Conservation (phyloP, 1,284 basidiomycete species). For the Caloboletus firmus region DNA sequence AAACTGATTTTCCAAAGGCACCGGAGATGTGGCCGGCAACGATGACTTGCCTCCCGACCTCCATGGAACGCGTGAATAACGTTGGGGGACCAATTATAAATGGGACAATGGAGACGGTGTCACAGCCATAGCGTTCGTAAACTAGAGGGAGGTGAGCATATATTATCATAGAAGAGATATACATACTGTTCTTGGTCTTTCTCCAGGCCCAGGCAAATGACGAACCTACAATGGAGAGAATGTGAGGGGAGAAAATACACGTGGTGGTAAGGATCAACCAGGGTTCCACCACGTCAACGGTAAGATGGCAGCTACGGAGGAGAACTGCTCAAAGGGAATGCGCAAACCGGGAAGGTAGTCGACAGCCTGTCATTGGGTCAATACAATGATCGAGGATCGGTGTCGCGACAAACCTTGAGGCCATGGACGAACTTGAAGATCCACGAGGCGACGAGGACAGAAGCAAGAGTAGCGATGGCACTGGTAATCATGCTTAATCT, state of each 20-base stretch:
- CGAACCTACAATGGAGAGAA: slow-evolving; percentile 12
- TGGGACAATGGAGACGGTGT: slow-evolving; percentile 47
- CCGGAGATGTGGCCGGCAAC: slow-evolving; percentile 39
- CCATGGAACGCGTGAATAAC: slow-evolving; percentile 49
- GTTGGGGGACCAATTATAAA: slow-evolving; percentile 40
- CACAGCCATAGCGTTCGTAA: slow-evolving; percentile 38
- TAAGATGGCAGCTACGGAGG: slow-evolving; percentile 36
- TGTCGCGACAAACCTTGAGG: slow-evolving; percentile 15
- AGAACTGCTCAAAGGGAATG: slow-evolving; percentile 43
- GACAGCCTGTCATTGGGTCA: slow-evolving; percentile 31
- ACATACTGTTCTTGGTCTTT: slow-evolving; percentile 26
- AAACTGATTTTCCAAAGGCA: slow-evolving; percentile 44
- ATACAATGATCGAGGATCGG: too few species aligned
- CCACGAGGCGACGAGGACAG: slow-evolving; percentile 11
- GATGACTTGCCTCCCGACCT: slow-evolving; percentile 48
- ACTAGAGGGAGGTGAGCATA: slow-evolving; percentile 29
- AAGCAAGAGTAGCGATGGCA: background rate
- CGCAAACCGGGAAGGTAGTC: slow-evolving; percentile 39
- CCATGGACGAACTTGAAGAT: slow-evolving; percentile 12
- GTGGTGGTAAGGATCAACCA: slow-evolving; percentile 20
- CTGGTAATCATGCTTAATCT: background rate
- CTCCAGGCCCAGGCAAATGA: slow-evolving; percentile 42
- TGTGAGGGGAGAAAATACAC: background rate
- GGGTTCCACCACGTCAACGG: slow-evolving; percentile 49
- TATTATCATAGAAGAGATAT: background rate